Evolutionary conservation across 495 filamentous ascomycete genomes (phyloP), one percentile per base, ranked within the genome.

Genomic region (Immersiella caudata): DNA sequence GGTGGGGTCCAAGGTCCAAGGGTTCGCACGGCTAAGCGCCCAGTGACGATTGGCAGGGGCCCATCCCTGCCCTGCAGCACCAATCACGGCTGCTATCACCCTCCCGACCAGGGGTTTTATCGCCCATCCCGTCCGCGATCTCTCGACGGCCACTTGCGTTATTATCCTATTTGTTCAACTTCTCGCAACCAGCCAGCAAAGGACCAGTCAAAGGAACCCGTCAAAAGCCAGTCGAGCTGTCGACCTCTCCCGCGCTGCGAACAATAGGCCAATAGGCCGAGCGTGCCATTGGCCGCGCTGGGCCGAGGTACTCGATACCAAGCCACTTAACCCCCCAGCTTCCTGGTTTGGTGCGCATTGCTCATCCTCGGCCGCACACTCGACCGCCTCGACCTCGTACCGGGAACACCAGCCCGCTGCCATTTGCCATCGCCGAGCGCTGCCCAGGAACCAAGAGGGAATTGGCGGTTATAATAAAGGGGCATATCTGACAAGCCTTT

Each of bases 41-140:
- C 70, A 35, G 65, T 57, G 52, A 50, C 69, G 60, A 75, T 72
- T 74, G 72, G 74, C 73, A 67, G 62, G 40, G 40, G 27, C 27
- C 40, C 29, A 70, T 62, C 75, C 73, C 67, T 73, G 74, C 56
- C 18, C 49, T n/a, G 63, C 66, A 49, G 50, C 56, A 60, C 75
- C 75, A 77, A 77, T 77, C 70, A 75, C 63, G 64, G 60, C 64
- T 57, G 68, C 63, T 60, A 75, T 77, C 75, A 77, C 75, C 62
- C 69, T 54, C 49, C 46, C 35, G 64, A 71, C 74, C 67, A 60
- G 74, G 61, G 72, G 70, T 73, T 36, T 63, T 68, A 65, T 74
- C 72, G 67, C 64, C 62, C 56, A 59, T 67, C 67, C 40, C 36
- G 61, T 12, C 60, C 60, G 62, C 62, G 64, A 69, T 70, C 69